Percentiles rank a stretch among this genome's conserved stretches.
phyloP scores from a whole-genome alignment of 2,329 filamentous ascomycete species.

The Juglanconis oblonga region DNA sequence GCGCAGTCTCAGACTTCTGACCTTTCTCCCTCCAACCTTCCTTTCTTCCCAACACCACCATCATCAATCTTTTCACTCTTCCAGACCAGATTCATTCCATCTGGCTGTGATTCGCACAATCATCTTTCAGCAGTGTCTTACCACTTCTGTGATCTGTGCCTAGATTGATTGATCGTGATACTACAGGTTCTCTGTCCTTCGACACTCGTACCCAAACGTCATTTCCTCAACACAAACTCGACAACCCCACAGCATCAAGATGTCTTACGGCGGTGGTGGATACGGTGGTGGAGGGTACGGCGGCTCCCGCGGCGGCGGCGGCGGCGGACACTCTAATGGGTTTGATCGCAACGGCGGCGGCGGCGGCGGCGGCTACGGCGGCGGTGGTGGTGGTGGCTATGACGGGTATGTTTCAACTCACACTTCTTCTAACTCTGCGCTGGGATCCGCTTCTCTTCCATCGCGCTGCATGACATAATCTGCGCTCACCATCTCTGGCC shows the following conservation, averaged over 20 bases:
- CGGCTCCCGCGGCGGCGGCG: conserved; percentile 42
- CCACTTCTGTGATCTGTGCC: not conserved
- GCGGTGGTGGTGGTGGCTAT: conserved; percentile 36
- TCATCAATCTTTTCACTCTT: conserved; percentile 18
- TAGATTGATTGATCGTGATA: conserved; percentile 10
- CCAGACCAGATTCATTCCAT: conserved; percentile 18
- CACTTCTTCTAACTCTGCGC: conserved; percentile 12
- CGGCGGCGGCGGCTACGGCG: conserved; percentile 48
- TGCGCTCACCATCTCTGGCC: not conserved
- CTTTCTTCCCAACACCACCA: conserved; percentile 16
- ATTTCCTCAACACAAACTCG: not conserved
- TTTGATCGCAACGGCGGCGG: conserved; percentile 28
- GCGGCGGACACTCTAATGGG: conserved; percentile 49
- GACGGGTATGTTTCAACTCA: conserved; percentile 29
- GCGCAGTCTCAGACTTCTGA: conserved; percentile 3
- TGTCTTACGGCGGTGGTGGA: conserved; percentile 45
- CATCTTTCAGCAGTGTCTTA: conserved; percentile 6
- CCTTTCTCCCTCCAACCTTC: conserved; percentile 13
- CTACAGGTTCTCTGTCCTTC: conserved; percentile 8
- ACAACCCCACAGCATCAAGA: conserved; percentile 26
- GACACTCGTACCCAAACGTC: conserved; percentile 7
- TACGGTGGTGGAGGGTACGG: conserved; percentile 40
- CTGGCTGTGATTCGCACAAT: not conserved
- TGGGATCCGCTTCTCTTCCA: not conserved
- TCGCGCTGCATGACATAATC: not conserved